phyloP scores from a whole-genome alignment of 2,329 filamentous ascomycete species.

The Emericellopsis cladophorae region DNA sequence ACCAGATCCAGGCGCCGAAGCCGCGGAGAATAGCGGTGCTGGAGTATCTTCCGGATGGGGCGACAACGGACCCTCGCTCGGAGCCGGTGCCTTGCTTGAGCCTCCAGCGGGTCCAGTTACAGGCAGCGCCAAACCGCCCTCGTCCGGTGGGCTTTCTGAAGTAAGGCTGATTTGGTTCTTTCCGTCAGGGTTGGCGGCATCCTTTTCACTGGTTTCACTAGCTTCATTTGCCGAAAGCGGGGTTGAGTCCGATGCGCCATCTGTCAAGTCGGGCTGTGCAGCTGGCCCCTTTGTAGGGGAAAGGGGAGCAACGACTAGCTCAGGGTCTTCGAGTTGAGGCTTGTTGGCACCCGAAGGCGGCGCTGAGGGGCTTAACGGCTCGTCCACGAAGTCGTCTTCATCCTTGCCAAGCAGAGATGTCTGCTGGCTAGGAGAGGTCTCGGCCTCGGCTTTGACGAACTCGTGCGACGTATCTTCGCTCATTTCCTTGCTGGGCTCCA shows the following conservation, averaged over 20 bases:
- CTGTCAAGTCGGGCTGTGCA: conserved; percentile 8
- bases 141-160: not conserved
- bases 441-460: conserved; percentile 47
- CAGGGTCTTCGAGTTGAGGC: conserved; percentile 39
- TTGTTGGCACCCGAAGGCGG: conserved; percentile 50
- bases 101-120: not conserved
- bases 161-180: not conserved
- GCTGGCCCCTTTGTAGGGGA: conserved; percentile 32
- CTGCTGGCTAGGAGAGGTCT: conserved; percentile 22
- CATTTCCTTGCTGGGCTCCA: conserved; percentile 56
- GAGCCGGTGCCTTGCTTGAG: conserved; percentile 1
- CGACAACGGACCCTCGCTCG: conserved; percentile 19
- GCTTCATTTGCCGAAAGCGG: not conserved
- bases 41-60: conserved; percentile 57
- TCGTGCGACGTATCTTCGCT: conserved; percentile 62
- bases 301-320: conserved; percentile 43
- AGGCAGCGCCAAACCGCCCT: not conserved
- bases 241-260: not conserved
- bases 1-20: conserved; percentile 14
- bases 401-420: conserved; percentile 31
- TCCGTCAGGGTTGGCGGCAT: too few relatives aligned
- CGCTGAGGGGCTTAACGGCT: conserved; percentile 57
- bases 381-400: conserved; percentile 67
- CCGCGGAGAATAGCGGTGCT: conserved; percentile 40
- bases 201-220: not conserved